Base-by-base conservation (phyloP, 2,329 filamentous ascomycete genomes). In the Leptographium wingfieldii region DNA sequence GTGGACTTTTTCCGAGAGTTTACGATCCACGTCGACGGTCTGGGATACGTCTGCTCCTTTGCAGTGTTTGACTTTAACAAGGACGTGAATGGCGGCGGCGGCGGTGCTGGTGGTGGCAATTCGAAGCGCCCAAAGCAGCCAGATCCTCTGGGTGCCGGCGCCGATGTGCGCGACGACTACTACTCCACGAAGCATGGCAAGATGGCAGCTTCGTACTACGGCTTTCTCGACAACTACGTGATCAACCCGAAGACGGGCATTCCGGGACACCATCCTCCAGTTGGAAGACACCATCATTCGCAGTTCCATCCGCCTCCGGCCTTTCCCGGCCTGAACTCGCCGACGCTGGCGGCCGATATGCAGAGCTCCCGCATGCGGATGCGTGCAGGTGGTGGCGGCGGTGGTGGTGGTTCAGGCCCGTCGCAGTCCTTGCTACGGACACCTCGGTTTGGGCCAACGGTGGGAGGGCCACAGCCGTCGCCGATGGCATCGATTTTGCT, bases 1-100 rank as follows among this genome's bases (percentile, higher is more conserved):
- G 86, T 97, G 61, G 94, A 99, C 73, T 99, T 99, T 73, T 97
- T 99, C 76, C 86, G 94, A 48, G 94, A 99, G 70, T 96, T 97
- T 66, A 97, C 94, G 0, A 85, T 99, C 27, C 92, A 99, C 66
- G 92, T 99, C 19, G 94, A 99, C 68, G 94, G 94, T 0, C 80
- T 99, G 43, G 94, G 94, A 27, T 92, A 96, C 65, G 90, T 97
- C 12, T 99, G 94, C 72, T 96, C 92, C 1, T 97, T 96, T 73
- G 94, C 94, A 3, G 90, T 96, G 43, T 99, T 99, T 68, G 90
- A 96, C 64, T 97, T 97, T 74, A 92, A 95, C 72, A 92, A 91
- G 70, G 88, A 86, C 29, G 78, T 86, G 27, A 75, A 74, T 16
- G 61, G 61, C 27, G 38, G 38, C 10, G 33, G 33, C 2, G 33